Evolutionary conservation across 768 basidiomycete genomes (phyloP), one percentile per base, ranked within the genome.

Genomic region (Leccinellum luteum): DNA sequence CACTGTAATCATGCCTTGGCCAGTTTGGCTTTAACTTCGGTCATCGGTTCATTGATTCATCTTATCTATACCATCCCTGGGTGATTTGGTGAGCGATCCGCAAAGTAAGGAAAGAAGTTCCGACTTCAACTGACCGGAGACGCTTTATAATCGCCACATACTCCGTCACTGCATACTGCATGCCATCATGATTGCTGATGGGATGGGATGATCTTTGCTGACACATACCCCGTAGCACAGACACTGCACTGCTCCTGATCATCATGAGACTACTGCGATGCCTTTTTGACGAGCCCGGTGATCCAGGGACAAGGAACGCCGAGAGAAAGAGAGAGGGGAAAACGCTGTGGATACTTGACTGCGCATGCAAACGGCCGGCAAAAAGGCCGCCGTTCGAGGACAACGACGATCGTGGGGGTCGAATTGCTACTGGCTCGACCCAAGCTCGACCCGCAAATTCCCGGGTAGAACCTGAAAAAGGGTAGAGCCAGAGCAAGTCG

Each of bases 71-170:
- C 38, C 38, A 41, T 41, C 38, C 4, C 38, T n/a, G 38, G n/a
- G 38, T 41, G 17, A 41, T 41, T 41, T 41, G 9, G 38, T n/a
- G 38, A 41, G 17, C 32, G n/a, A 25, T 69, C 66, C 67, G 67
- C 56, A 58, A 66, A 69, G 55, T 57, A 60, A 64, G 66, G 66
- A 57, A 8, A 38, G 52, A 60, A 35, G 38, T 45, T 27, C 56
- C 48, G 4, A 10, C n/a, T n/a, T n/a, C 38, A 41, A 19, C 38
- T n/a, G 12, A 41, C 38, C 38, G n/a, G 38, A 19, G 38, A 41
- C 4, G 38, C 14, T 45, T 58, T 49, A 17, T 45, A 23, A 50
- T 5, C n/a, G n/a, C n/a, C n/a, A n/a, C n/a, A n/a, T n/a, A n/a
- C n/a, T n/a, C n/a, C n/a, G n/a, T n/a, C n/a, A n/a, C n/a, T n/a